Base-by-base conservation (phyloP, 257 asterid species). In the Henckelia pumila region DNA sequence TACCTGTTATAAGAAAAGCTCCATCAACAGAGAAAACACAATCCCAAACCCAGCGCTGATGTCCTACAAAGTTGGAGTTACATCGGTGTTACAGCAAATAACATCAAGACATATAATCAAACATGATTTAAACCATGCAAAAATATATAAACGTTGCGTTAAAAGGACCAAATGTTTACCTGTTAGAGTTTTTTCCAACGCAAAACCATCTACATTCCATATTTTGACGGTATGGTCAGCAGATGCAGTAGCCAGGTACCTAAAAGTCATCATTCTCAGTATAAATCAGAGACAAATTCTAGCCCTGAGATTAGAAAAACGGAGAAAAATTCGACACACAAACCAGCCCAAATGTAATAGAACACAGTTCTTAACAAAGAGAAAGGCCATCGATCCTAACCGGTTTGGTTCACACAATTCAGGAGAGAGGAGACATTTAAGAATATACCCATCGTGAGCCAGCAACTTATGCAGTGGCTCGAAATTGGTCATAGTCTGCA, bases 31-130 rank as follows among this genome's bases (percentile, higher is more conserved):
- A 93, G 85, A 90, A 93, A 63, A 93, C 96, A 68, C 99, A 93
- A 82, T 88, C 99, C 96, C 99, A 88, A 30, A 90, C 97, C 96
- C 99, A 93, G 37, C 95, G 96, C 59, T 85, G 90, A 77, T 93
- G 99, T 70, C 99, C 99, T 93, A 77, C 67, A 75, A 78, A 49
- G 26, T 56, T 66, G 23, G 24, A 28, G 19, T 59, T 55, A 67
- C 61, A 69, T 35, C 25, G 28, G 64, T 61, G 57, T 37, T 17
- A 60, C 32, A 60, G 75, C 50, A 49, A 47, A 17, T 47, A 14
- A 40, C 52, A 40, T 47, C 26, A 37, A 19, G 25, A 70, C n/a
- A n/a, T 26, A 19, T 61, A 10, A 17, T 60, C 8, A 44, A 44
- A 63, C 61, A 44, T 14, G 8, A 52, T 49, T 61, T 35, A 22